Conservation (phyloP, 768 basidiomycete species). For the Termitomyces sp. region DNA sequence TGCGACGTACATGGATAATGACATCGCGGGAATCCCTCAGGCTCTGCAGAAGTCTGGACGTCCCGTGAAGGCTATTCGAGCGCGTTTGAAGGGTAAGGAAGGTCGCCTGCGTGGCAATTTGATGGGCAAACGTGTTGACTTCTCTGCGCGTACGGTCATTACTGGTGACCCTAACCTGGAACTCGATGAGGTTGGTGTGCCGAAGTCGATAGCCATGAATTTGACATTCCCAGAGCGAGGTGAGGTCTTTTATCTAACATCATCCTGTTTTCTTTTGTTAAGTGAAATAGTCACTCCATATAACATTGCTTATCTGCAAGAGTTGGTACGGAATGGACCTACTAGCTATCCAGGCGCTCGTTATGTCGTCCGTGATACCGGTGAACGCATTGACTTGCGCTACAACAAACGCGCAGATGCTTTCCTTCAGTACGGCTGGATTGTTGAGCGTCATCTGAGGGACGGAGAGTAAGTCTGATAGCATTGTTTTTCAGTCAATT, state of each 20-base stretch:
- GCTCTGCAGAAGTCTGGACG: constrained; percentile 96
- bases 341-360: constrained; percentile 93
- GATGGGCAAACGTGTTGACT: constrained; percentile 99
- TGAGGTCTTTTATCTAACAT: constrained; percentile 24
- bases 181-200: constrained; percentile 96
- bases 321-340: constrained; percentile 92
- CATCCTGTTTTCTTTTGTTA: neutral
- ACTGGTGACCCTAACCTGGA: constrained; percentile 98
- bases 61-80: constrained; percentile 97
- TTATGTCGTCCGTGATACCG: constrained; percentile 95
- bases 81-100: constrained; percentile 97
- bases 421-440: constrained; percentile 96
- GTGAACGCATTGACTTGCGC: constrained; percentile 92
- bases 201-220: constrained; percentile 93
- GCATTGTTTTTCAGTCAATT: neutral
- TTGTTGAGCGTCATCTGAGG: constrained; percentile 95
- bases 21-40: constrained; percentile 96
- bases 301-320: constrained; percentile 91
- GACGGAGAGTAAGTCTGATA: constrained; percentile 85
- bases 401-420: constrained; percentile 96
- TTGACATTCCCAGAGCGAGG: constrained; percentile 96
- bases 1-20: constrained; percentile 99
- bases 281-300: constrained; percentile 80
- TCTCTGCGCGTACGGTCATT: constrained; percentile 98
- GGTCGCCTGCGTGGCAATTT: constrained; percentile 95